Evolutionary conservation across 2,329 filamentous ascomycete genomes (phyloP), one percentile per base, ranked within the genome.

Genomic region (Huntiella savannae): DNA sequence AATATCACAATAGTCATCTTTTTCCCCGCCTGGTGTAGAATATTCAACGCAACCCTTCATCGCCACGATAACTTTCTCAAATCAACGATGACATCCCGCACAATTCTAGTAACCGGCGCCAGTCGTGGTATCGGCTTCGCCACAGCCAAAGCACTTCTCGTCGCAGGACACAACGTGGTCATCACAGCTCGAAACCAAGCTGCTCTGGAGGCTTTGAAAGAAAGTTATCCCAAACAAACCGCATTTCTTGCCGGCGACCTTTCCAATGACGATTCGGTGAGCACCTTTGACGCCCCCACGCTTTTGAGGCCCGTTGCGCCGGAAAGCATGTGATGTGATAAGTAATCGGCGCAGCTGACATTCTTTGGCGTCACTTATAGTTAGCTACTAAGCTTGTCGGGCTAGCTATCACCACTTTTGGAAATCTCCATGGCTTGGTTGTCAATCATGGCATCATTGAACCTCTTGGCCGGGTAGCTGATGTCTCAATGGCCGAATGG

Each of bases 391-490:
- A 72, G 56, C 71, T 81, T 4, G 73, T 84, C 4, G 66, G 78
- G 3, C 62, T 77, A 1, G 80, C 86, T 0, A 56, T 81, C 8
- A 63, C 71, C 22, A 64, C 71, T 0, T 96, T 84, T 59, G 79
- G 78, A 7, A 68, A 66, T 42, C 62, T 98, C 4, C 86, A 98
- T 57, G 81, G 78, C 1, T 59, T 98, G 39, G 75, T 98, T 10
- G 65, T 96, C 51, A 96, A 96, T 60, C 91, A 98, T 58, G 87
- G 86, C 15, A 68, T 77, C 1, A 63, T 98, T 39, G 71, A 76
- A n/a, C 82, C 85, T 1, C 77, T 92, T 37, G 75, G 73, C 43
- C 75, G 73, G 49, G 64, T 96, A 39, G 75, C 65, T 3, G 73
- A 88, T 47, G 69, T 71, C 12, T 71, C 73, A n/a, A 57, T 76